A percentile compares a stretch with the other conserved stretches of the same genome.
Evolutionary conservation across 257 asterid species (phyloP).

Genomic region (Anisodus tanguticus): DNA sequence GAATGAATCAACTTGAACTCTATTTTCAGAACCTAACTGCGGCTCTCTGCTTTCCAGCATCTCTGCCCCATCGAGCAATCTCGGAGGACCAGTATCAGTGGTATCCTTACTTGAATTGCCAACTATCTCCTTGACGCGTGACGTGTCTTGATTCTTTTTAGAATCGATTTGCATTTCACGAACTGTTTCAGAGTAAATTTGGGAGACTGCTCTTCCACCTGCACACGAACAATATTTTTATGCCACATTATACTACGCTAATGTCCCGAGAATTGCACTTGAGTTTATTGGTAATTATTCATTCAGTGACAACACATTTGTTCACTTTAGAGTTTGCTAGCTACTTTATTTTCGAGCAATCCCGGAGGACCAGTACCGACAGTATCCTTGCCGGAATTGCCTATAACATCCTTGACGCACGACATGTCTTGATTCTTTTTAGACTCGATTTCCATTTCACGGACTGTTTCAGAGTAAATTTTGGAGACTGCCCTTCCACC

Average conservation of each 20-base stretch:
- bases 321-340: neutral
- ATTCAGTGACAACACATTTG: neutral
- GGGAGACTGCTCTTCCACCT: constrained; percentile 44
- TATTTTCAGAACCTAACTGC: constrained; percentile 4
- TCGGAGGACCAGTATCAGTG: neutral
- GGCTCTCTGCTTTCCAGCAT: constrained; percentile 14
- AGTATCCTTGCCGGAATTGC: neutral
- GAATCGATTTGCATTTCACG: constrained; percentile 46
- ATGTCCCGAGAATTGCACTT: neutral
- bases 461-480: constrained; percentile 39
- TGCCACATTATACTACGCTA: too few species aligned
- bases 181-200: constrained; percentile 41
- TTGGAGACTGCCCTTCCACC: constrained; percentile 36
- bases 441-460: constrained; percentile 46
- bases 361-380: constrained; percentile 1
- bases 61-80: constrained; percentile 27
- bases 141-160: neutral
- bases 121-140: neutral
- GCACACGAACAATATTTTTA: neutral
- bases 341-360: neutral
- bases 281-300: neutral
- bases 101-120: neutral
- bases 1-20: neutral
- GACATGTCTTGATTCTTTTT: neutral
- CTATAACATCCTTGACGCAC: constrained; percentile 4